phyloP scores from a whole-genome alignment of 805 yeast genomes.

The Kregervanrija delftensis region DNA sequence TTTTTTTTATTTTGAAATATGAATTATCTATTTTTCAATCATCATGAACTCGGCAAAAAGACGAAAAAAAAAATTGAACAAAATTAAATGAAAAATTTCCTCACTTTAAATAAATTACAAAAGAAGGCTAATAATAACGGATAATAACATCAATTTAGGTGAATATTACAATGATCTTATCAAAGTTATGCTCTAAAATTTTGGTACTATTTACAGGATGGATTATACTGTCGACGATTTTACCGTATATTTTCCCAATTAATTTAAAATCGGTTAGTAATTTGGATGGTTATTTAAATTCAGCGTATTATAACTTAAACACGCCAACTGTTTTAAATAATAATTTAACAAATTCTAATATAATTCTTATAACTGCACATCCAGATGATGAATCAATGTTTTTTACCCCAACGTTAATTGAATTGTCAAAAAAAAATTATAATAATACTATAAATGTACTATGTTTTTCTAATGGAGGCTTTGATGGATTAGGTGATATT shows the following conservation, averaged over 20 bases:
- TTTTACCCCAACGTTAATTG: conserved; percentile 72
- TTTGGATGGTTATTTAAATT: conserved; percentile 15
- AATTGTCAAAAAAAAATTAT: conserved; percentile 38
- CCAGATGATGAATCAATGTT: conserved; percentile 99
- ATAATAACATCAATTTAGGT: no score
- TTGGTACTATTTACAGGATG: no score
- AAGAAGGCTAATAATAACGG: no score
- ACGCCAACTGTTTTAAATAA: conserved; percentile 11
- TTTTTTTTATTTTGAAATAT: no score
- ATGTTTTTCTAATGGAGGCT: conserved; percentile 75
- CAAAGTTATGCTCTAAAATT: no score
- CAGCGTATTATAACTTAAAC: conserved; percentile 19
- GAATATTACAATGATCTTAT: no score
- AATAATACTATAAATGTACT: conserved; percentile 49
- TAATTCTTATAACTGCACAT: conserved; percentile 63
- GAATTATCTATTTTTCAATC: no score
- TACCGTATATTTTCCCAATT: conserved; percentile 4
- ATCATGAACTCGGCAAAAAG: no score
- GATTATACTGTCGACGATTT: conserved; percentile 4
- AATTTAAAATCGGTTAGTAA: background rate
- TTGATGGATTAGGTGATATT: conserved; percentile 60
- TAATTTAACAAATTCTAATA: conserved; percentile 17
- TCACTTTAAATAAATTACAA: no score
- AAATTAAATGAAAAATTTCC: no score
- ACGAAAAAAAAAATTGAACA: no score